Conservation (phyloP, 805 yeast species). For the Nematodospora valgi region DNA sequence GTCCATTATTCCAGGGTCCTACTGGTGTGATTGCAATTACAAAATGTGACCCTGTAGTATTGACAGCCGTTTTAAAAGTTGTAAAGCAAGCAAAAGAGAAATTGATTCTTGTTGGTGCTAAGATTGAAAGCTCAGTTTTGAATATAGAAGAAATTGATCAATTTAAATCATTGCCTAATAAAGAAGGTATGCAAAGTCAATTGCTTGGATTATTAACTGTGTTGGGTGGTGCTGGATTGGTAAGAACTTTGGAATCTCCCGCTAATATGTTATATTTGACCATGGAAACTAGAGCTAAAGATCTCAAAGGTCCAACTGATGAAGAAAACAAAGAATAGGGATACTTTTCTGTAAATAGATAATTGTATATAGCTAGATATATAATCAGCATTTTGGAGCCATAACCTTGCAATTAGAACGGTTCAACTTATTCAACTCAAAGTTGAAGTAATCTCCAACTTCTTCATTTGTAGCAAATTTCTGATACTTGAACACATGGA, state of each 20-base stretch:
- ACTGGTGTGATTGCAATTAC: slow-evolving; percentile 73
- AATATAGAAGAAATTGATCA: slow-evolving; percentile 50
- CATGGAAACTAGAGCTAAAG: slow-evolving; percentile 49
- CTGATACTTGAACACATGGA: not conserved
- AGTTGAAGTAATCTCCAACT: no score
- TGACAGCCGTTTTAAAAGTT: slow-evolving; percentile 58
- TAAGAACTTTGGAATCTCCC: slow-evolving; percentile 72
- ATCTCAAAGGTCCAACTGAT: slow-evolving; percentile 21
- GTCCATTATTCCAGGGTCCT: slow-evolving; percentile 75
- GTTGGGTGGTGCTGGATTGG: slow-evolving; percentile 87
- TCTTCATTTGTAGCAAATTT: no score
- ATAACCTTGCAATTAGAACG: no score
- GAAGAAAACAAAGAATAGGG: not conserved
- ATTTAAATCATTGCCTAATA: slow-evolving; percentile 72
- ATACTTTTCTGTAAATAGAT: slow-evolving; percentile 8
- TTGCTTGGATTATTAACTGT: slow-evolving; percentile 80
- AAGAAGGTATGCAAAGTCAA: slow-evolving; percentile 72
- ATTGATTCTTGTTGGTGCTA: slow-evolving; percentile 82
- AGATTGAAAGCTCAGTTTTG: slow-evolving; percentile 59
- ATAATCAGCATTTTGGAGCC: no score
- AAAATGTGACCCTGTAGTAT: slow-evolving; percentile 65
- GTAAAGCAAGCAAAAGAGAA: slow-evolving; percentile 66
- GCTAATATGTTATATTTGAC: slow-evolving; percentile 69
- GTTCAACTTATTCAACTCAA: no score
- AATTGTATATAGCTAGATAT: no score